phyloP scores from a whole-genome alignment of 176 grass and related monocot genomes.

The Ensete glaucum region DNA sequence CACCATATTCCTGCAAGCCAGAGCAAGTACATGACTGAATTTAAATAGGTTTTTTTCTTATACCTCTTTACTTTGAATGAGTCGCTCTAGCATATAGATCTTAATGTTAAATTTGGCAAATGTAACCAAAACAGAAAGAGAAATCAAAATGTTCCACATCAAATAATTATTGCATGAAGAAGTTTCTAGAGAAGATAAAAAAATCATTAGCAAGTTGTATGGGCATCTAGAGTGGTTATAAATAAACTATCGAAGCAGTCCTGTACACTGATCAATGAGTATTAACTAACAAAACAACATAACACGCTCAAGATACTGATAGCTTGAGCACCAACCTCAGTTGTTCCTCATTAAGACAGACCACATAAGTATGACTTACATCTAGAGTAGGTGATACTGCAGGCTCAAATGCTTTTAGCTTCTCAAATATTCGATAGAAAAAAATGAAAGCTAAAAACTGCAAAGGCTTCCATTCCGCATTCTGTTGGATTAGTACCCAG shows the following conservation, averaged over 20 bases:
- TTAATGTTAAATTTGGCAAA: too few relatives aligned
- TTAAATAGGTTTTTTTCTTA: not conserved
- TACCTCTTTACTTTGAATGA: not conserved
- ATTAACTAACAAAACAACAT: too few relatives aligned
- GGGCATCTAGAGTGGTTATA: too few relatives aligned
- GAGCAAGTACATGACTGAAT: not conserved
- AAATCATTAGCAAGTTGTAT: too few relatives aligned
- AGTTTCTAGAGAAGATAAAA: too few relatives aligned
- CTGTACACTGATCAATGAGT: too few relatives aligned
- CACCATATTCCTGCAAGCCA: constrained; percentile 66
- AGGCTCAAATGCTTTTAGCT: constrained; percentile 75
- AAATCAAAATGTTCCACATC: not conserved
- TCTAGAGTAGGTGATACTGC: constrained; percentile 63
- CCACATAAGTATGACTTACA: constrained; percentile 31
- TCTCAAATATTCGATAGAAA: constrained; percentile 97
- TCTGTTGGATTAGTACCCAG: constrained; percentile 57
- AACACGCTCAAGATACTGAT: too few relatives aligned
- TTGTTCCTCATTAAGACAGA: not conserved
- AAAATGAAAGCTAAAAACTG: constrained; percentile 85
- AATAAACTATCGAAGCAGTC: too few relatives aligned
- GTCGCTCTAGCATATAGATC: not conserved
- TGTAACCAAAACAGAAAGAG: not conserved
- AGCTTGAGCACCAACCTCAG: too few relatives aligned
- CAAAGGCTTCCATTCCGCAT: constrained; percentile 84
- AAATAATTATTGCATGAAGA: too few relatives aligned